Base-by-base conservation (phyloP, 768 basidiomycete species). In the Rhizopogon roseolus region DNA sequence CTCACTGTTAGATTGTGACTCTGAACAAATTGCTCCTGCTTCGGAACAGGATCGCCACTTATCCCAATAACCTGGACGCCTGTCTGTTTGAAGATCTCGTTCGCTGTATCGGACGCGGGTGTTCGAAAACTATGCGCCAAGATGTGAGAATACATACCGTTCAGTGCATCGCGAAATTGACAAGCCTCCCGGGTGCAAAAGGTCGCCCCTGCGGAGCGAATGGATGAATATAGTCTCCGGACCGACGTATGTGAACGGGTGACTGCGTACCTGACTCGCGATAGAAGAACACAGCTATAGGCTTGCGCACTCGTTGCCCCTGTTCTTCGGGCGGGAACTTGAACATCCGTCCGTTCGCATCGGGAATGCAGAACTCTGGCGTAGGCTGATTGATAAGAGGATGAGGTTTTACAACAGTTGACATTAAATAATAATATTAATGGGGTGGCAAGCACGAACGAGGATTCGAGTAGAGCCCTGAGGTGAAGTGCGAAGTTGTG, bases 111-210 rank as follows among this genome's bases (percentile, higher is more conserved):
- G 16, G n/a, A n/a, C 14, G 34, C 40, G 54, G 39, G 13, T 16
- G 19, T 14, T 45, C 37, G 13, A 36, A 36, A 43, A 32, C 49
- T 40, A 36, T 41, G 40, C 11, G 41, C 14, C 16, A n/a, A 29
- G 45, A 43, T 44, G 45, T 22, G 52, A 52, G 5, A 22, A 28
- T 4, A 65, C 79, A 53, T 54, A 87, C 87, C 81, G 36, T 73
- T 79, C 41, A 89, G 70, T 3, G 89, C 89, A 71, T 93, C 88
- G 25, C 91, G 81, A 68, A 94, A 92, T 50, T 83, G 76, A 61
- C 90, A 92, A 1, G 86, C 90, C 67, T 93, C 84, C 62, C 79
- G 84, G 16, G 88, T 94, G 68, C 92, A 93, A 5, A 86, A 90
- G 49, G 74, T 84, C 2, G 88, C 81, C 6, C 85, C 88, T 85